Evolutionary conservation across 345 rosid species (phyloP).

Genomic region (Sonneratia caseolaris): DNA sequence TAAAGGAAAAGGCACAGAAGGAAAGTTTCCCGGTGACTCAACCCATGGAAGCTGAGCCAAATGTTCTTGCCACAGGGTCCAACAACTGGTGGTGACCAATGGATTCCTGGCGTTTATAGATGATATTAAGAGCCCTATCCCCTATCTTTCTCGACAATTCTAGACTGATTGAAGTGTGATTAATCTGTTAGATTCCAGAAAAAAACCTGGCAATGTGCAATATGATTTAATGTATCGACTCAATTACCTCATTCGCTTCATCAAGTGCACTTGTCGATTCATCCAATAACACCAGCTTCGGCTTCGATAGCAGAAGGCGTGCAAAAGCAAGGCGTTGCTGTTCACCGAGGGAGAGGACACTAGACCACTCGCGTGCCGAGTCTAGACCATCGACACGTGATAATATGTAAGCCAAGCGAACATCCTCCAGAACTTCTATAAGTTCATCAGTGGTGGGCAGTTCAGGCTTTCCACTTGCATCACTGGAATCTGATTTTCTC

Average conservation of each 20-base stretch:
- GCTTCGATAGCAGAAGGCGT: conserved; percentile 69
- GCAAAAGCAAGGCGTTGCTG: conserved; percentile 96
- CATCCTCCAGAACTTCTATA: conserved; percentile 49
- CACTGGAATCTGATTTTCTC: conserved; percentile 14
- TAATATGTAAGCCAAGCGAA: conserved; percentile 57
- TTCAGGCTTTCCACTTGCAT: conserved; percentile 19
- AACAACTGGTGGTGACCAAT: neutral
- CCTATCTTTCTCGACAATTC: neutral
- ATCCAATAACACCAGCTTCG: conserved; percentile 71
- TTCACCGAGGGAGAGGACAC: conserved; percentile 95
- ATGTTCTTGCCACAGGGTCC: too few species aligned
- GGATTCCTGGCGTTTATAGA: neutral
- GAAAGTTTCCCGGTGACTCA: too few species aligned
- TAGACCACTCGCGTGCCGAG: conserved; percentile 70
- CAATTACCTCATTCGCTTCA: conserved; percentile 76
- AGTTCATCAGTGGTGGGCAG: conserved; percentile 66
- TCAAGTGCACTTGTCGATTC: conserved; percentile 95
- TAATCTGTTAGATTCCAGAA: too few species aligned
- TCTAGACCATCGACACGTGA: conserved; percentile 69
- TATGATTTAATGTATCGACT: neutral
- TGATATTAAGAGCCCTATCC: too few species aligned
- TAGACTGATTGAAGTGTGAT: neutral
- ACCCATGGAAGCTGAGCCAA: too few species aligned
- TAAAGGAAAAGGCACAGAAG: neutral
- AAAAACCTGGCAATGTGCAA: neutral